Evolutionary conservation across 2,329 filamentous ascomycete species (phyloP).

Genomic region (Helotiales sp.): DNA sequence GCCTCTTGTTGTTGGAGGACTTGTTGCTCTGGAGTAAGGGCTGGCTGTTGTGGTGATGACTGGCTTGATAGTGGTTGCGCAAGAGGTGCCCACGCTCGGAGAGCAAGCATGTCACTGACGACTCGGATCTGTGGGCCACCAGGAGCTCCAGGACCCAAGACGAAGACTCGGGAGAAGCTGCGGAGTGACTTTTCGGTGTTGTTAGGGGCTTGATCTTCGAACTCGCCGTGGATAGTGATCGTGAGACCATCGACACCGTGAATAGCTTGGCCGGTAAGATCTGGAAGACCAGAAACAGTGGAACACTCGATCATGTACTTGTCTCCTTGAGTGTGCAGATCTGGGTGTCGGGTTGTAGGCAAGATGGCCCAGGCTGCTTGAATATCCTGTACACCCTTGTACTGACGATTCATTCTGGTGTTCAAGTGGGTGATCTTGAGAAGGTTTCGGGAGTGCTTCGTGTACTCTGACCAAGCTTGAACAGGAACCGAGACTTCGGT

Average conservation of each 20-base stretch:
- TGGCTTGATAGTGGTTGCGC: slow-evolving; percentile 6
- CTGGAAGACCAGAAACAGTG: slow-evolving; percentile 71
- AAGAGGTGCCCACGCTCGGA: slow-evolving; percentile 67
- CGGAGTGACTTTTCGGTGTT: slow-evolving; percentile 66
- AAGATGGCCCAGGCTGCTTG: slow-evolving; percentile 70
- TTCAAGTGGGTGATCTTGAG: slow-evolving; percentile 67
- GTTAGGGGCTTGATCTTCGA: slow-evolving; percentile 70
- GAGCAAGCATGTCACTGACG: slow-evolving; percentile 76
- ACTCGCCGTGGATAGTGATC: slow-evolving; percentile 82
- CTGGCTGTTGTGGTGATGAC: slow-evolving; percentile 31
- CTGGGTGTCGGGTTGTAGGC: slow-evolving; percentile 75
- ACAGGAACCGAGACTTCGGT: slow-evolving; percentile 46
- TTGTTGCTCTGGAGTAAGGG: slow-evolving; percentile 39
- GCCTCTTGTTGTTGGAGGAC: slow-evolving; percentile 57
- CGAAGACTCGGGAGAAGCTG: slow-evolving; percentile 81
- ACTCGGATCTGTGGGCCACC: slow-evolving; percentile 67
- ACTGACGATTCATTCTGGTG: slow-evolving; percentile 68
- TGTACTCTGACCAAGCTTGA: slow-evolving; percentile 74
- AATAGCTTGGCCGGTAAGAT: slow-evolving; percentile 66
- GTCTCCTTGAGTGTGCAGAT: slow-evolving; percentile 66
- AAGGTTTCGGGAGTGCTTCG: slow-evolving; percentile 79
- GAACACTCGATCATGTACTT: slow-evolving; percentile 88
- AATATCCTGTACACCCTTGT: slow-evolving; percentile 68
- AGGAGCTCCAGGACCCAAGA: slow-evolving; percentile 75
- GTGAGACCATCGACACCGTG: slow-evolving; percentile 78